phyloP scores from a whole-genome alignment of 495 filamentous ascomycete genomes.

The Penicillium ochrochloron region DNA sequence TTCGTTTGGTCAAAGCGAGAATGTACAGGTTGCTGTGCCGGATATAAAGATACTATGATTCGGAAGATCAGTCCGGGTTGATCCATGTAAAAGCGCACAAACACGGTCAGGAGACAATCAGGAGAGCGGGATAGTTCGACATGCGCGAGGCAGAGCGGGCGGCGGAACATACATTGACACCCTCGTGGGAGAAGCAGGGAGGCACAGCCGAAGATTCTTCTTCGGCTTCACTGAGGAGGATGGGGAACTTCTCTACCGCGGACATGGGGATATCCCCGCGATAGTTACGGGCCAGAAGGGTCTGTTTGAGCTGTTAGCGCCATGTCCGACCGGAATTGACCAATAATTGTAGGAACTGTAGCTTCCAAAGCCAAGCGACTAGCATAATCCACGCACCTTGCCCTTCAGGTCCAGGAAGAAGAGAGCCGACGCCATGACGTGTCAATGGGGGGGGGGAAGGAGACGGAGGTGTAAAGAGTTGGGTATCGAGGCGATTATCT shows the following conservation, averaged over 20 bases:
- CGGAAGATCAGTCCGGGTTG: constrained; percentile 19
- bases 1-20: constrained; percentile 96
- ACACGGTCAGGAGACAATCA: constrained; percentile 24
- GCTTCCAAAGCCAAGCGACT: background rate
- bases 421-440: constrained; percentile 90
- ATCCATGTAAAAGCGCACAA: constrained; percentile 10
- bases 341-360: background rate
- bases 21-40: constrained; percentile 99
- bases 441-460: constrained; percentile 27
- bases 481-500: constrained; percentile 18
- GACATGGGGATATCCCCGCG: constrained; percentile 99
- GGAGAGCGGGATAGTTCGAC: constrained; percentile 19
- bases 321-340: constrained; percentile 16
- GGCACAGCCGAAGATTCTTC: constrained; percentile 98
- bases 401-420: constrained; percentile 99
- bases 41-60: constrained; percentile 92
- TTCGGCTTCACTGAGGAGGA: constrained; percentile 97
- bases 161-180: constrained; percentile 79
- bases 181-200: constrained; percentile 98
- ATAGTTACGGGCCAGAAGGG: constrained; percentile 98
- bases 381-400: constrained; percentile 68
- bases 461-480: constrained; percentile 14
- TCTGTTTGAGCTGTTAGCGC: constrained; percentile 59
- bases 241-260: constrained; percentile 97
- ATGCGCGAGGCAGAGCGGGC: constrained; percentile 9